Evolutionary conservation across 371 early-diverging fungal species (phyloP), one percentile per base, ranked within the genome.

Genomic region (Mortierella sp.): DNA sequence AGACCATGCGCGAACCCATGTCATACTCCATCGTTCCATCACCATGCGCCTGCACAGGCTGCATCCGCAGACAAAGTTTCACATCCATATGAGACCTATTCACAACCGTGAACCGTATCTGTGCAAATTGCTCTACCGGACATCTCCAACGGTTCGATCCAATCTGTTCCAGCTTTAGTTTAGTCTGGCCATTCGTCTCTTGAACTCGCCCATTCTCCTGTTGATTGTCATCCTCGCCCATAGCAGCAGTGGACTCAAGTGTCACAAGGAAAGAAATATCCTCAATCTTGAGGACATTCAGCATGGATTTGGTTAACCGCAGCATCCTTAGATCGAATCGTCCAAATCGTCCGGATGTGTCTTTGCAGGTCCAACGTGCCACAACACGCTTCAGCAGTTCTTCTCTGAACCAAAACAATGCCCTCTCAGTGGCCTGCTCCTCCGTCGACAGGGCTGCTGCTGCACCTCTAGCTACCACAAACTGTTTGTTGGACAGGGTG

Each of bases 361-460:
- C 72, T 72, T 81, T 82, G 56, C 63, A 82, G 9, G 63, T 75
- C 90, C 90, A 90, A 1, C 68, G 67, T 8, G 87, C 87, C 6
- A 81, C 82, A 15, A 90, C 78, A 17, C 84, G 80, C 48, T 84
- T 73, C 47, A 91, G 61, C 9, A 93, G 57, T n/a, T 83, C 81
- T 60, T 93, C 92, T 49, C 90, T 79, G 60, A 90, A 91, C 95
- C 95, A 94, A 72, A 93, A 94, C 70, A 90, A 78, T 7, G 86
- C 80, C 24, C 89, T 67, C 17, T 88, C 85, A 26, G 80, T 67
- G 5, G 73, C 73, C 42, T 88, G 90, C 59, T 91, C 89, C 34
- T 86, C 86, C 1, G 83, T 50, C 46, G 83, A 72, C 47, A 82
- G 76, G 2, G 82, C 81, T 41, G 65, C 65, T 2, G 82, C 81